Base-by-base conservation (phyloP, 768 basidiomycete species). In the Trametes maxima region DNA sequence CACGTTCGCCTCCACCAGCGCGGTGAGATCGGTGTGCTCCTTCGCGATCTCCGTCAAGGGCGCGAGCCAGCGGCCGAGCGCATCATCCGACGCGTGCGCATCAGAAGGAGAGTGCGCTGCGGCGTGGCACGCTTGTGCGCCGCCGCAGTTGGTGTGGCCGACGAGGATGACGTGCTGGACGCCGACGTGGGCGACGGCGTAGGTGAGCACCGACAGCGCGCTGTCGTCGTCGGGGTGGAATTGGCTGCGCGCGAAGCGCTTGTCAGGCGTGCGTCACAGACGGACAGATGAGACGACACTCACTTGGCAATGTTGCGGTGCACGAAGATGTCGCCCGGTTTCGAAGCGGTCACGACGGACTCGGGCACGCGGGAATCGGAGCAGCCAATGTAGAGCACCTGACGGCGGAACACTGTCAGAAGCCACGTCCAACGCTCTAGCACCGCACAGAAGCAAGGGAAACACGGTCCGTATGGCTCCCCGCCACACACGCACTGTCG, bases 231-330 rank as follows among this genome's bases (percentile, higher is more conserved):
- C 73, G 3, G 79, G 76, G 57, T 84, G 87, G 70, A 94, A 82
- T 75, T 94, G 93, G 71, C 90, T 91, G 65, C 37, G 54, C 25
- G 56, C 5, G n/a, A 13, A 48, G 43, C 33, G 49, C 48, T 21
- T 17, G 54, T 24, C 24, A n/a, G 36, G 16, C 8, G 25, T 22
- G 55, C n/a, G 36, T 42, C 54, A 39, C n/a, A 58, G 24, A 22
- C 36, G 2, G 39, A 43, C 37, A 14, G 51, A 42, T 8, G 51
- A 11, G 8, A 37, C 36, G 56, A 16, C 46, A 75, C 86, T 59
- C 65, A 92, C 88, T 96, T 95, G 54, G 92, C 94, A 65, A 95
- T 87, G 74, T 95, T 95, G 48, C 94, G 79, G 74, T 93, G 87
- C 28, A 89, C 86, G 68, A 95, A 95, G 62, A 91, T 84, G 45